Conservation (phyloP, 2,329 filamentous ascomycete genomes). For the Colletotrichum truncatum region DNA sequence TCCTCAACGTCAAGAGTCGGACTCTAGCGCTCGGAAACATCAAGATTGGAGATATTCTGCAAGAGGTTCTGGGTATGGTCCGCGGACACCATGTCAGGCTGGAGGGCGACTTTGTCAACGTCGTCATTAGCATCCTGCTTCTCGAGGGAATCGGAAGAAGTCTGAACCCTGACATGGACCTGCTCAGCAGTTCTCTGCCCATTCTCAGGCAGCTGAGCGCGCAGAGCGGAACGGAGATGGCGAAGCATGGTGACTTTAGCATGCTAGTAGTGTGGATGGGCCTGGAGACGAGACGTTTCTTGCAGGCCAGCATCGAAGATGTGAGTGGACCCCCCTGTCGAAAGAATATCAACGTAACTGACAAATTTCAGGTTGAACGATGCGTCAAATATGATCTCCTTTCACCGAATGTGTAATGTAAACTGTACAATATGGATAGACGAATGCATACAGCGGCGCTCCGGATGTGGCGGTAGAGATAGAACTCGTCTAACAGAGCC, state of each 20-base stretch:
- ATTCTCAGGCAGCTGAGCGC: constrained; percentile 90
- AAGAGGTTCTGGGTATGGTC: constrained; percentile 92
- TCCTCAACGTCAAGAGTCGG: constrained; percentile 87
- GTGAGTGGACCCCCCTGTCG: constrained; percentile 57
- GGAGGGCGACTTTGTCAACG: constrained; percentile 98
- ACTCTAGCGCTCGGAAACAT: constrained; percentile 94
- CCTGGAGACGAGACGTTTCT: constrained; percentile 85
- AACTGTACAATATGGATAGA: constrained; percentile 25
- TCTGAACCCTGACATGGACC: constrained; percentile 85
- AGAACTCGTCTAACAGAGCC: constrained; percentile 11
- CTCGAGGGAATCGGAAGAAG: constrained; percentile 93
- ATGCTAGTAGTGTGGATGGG: constrained; percentile 95
- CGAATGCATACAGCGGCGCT: constrained; percentile 19
- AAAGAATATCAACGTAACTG: constrained; percentile 18
- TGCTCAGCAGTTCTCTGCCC: constrained; percentile 86
- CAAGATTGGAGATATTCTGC: constrained; percentile 94
- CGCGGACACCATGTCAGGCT: constrained; percentile 90
- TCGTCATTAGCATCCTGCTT: constrained; percentile 92
- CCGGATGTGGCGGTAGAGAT: constrained; percentile 12
- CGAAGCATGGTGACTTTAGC: constrained; percentile 78
- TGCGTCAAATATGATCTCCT: constrained; percentile 92
- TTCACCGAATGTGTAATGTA: constrained; percentile 79
- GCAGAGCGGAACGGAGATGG: constrained; percentile 75
- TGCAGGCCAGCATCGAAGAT: constrained; percentile 90
- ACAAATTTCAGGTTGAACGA: constrained; percentile 71